Conservation (phyloP, 1,284 basidiomycete genomes). For the Trichosporon sp. region DNA sequence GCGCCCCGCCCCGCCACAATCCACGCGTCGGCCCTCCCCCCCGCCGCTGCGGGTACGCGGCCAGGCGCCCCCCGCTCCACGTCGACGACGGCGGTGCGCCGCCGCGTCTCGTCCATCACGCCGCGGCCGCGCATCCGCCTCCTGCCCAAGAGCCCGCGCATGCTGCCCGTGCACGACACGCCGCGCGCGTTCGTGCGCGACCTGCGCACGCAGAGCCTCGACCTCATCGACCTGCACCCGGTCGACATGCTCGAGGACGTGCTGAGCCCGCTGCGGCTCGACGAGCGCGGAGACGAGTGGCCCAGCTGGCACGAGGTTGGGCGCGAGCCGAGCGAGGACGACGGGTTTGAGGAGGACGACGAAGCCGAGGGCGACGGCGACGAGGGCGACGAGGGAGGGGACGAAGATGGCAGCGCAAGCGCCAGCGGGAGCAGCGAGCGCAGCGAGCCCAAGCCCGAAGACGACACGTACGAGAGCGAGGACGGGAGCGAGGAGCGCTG, state of each 20-base stretch:
- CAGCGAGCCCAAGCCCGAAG: not conserved
- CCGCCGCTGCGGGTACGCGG: not conserved
- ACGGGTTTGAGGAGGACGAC: not conserved
- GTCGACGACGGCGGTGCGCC: not conserved
- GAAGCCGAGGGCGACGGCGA: not conserved
- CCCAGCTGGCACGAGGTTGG: not conserved
- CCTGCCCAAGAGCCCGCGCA: not conserved
- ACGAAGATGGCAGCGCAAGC: not conserved
- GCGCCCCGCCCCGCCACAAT: not conserved
- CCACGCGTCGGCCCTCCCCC: not conserved
- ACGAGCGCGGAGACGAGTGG: not conserved
- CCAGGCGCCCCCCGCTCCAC: not conserved
- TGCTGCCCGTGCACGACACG: not conserved
- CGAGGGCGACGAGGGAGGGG: not conserved
- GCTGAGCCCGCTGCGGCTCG: not conserved
- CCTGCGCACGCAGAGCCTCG: not conserved
- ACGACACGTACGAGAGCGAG: not conserved
- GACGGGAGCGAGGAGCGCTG: slow-evolving; percentile 1
- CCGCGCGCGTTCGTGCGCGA: not conserved
- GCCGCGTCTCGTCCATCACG: not conserved
- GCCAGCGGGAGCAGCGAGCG: not conserved
- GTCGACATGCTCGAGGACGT: not conserved
- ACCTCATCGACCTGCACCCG: not conserved
- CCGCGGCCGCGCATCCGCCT: not conserved
- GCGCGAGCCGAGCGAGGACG: not conserved